Base-by-base conservation (phyloP, 2,329 filamentous ascomycete species). In the Knoxdaviesia capensis region DNA sequence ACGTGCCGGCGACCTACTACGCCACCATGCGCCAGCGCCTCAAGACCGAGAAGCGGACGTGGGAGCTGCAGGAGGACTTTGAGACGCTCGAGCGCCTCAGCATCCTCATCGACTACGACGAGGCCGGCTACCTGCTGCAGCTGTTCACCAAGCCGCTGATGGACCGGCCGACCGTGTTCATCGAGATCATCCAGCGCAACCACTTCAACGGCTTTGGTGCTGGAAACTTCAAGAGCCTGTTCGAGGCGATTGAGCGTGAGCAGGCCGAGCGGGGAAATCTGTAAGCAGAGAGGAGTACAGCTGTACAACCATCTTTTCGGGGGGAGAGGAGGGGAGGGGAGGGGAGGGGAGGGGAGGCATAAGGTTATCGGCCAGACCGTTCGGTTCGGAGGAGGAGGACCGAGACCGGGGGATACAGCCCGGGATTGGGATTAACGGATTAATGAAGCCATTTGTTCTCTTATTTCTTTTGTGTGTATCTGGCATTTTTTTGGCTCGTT, bases 41-140 rank as follows among this genome's bases (percentile, higher is more conserved):
- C 44, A 77, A 77, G 63, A 70, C 69, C 6, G 71, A 74, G 51
- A 64, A 59, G 55, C 59, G 70, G 44, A 57, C 53, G 50, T 77
- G 74, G 74, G 62, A 69, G 52, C 68, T 94, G 31, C 65, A 78
- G 45, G 85, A 94, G 61, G 80, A 88, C 54, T 77, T 92, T 48
- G 82, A 83, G 42, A 76, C 69, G 11, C 68, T 94, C 41, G 68
- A 82, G 64, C 66, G 66, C 40, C 63, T 94, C 51, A 84, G 87
- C 58, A 93, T 94, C 51, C 61, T 96, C 52, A 90, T 94, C 53
- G 87, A 94, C 62, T 94, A 94, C 53, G 88, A 94, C 52, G 86
- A 94, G 68, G 75, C 74, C 29, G 88, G 88, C 1, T 94, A 94
- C 59, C 59, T 94, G 48, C 59, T 79, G 43, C 73, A 78, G 61